Evolutionary conservation across 2,329 filamentous ascomycete species (phyloP), one percentile per base, ranked within the genome.

Genomic region (Raffaelea deltoideospora): DNA sequence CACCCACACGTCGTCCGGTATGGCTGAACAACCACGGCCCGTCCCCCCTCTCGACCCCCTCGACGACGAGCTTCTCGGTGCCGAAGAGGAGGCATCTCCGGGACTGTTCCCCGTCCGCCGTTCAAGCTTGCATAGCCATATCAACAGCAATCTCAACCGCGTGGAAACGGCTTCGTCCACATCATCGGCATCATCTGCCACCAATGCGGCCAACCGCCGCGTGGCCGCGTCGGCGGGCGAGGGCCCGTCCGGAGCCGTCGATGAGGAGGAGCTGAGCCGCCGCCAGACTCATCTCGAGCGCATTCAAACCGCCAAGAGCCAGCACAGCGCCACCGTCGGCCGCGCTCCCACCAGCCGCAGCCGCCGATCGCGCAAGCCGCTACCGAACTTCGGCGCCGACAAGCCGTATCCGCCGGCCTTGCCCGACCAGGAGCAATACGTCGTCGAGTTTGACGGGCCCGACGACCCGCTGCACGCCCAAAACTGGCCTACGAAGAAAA

Each of bases 381-480:
- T 86, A 38, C 81, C 81, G 1, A 56, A 60, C 7, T 83, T 86
- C 53, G 81, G 81, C 26, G 73, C 64, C 37, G 79, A 77, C n/a
- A 87, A 85, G 57, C 65, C 75, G 1, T 84, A 74, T 48, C 82
- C 82, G 3, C 80, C 80, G 4, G 64, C 61, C 1, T 53, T 87
- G 30, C 79, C 80, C 2, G 72, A 76, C 13, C 65, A 69, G 47
- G 81, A 87, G 48, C 74, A 82, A 44, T 88, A 87, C 50, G 79
- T 48, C 0, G 81, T 87, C 31, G 81, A 85, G 55, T 94, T 93
- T 50, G 79, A 87, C 47, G 86, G 85, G 0, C 78, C 75, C 1
- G 68, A 86, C 44, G 86, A 94, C 49, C 85, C 85, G 3, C 51
- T 87, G 41, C 85, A 93, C 55, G 79, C 84, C 1, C 81, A 88